Evolutionary conservation across 2,329 filamentous ascomycete species (phyloP), one percentile per base, ranked within the genome.

Genomic region (Clonostachys rhizophaga): DNA sequence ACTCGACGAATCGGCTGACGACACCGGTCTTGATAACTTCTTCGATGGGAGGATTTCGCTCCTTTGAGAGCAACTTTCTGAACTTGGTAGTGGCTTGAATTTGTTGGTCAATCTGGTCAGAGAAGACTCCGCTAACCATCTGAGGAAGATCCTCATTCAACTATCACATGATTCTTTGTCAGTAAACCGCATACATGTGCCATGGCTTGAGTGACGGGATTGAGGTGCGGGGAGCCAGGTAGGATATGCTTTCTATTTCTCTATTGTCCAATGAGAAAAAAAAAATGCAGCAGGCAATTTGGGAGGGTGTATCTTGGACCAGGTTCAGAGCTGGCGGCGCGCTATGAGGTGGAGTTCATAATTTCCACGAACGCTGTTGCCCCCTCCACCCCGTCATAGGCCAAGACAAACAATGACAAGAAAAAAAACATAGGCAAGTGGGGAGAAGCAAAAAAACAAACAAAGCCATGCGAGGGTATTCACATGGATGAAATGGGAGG

Each of bases 21-120:
- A 99, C 94, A 63, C 94, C 94, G 50, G 94, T 97, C 81, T 97
- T 95, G 72, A 99, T 99, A 58, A 99, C 94, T 66, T 95, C 91
- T 76, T 99, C 94, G 66, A 99, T 99, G 42, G 94, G 94, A 42
- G 94, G 94, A 76, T 99, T 99, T 65, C 94, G 89, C 78, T 99
- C 94, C 76, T 99, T 99, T 56, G 91, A 96, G 30, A 99, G 78
- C 40, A 99, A 82, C 79, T 99, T 99, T 67, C 94, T 81, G 79
- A 99, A 99, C 71, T 96, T 96, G 58, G 94, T 99, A 30, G 94
- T 99, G 49, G 92, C 91, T 72, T 92, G 86, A 59, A 99, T 99
- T 73, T 99, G 94, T 58, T 88, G 82, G 66, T 99, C 94, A 71
- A 99, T 96, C 72, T 97, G 91, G 55, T 99, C 92, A 54, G 94